Conservation (phyloP, 2,329 filamentous ascomycete species). For the Colletotrichum eremochloae region DNA sequence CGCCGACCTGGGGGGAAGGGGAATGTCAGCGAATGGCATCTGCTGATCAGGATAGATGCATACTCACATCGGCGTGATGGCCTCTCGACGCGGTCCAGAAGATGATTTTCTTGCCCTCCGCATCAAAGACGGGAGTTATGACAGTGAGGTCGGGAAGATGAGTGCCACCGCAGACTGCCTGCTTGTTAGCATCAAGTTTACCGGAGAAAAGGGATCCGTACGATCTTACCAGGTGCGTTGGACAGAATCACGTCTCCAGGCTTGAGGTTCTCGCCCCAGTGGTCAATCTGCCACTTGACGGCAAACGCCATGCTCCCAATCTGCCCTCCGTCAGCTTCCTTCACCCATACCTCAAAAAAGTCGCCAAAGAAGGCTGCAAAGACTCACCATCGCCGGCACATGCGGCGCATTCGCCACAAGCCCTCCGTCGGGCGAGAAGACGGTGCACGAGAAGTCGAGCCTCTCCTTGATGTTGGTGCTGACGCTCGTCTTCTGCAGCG, state of each 20-base stretch:
- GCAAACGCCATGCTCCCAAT: constrained; percentile 85
- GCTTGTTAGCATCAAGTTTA: not conserved
- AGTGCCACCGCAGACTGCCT: constrained; percentile 52
- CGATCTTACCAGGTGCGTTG: constrained; percentile 45
- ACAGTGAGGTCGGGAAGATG: constrained; percentile 57
- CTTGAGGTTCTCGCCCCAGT: constrained; percentile 65
- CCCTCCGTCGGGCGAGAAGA: constrained; percentile 81
- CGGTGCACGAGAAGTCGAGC: constrained; percentile 83
- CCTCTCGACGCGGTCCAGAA: constrained; percentile 75
- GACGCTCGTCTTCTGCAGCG: constrained; percentile 83
- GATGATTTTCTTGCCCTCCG: constrained; percentile 55
- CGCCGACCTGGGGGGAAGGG: constrained; percentile 65
- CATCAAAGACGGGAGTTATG: constrained; percentile 53
- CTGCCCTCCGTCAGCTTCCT: constrained; percentile 3
- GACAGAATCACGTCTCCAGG: constrained; percentile 54
- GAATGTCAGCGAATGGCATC: not conserved
- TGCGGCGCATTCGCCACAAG: constrained; percentile 83
- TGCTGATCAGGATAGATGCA: too few species aligned
- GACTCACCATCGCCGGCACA: constrained; percentile 73
- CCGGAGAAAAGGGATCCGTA: too few species aligned
- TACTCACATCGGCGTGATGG: constrained; percentile 75
- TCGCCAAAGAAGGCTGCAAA: not conserved
- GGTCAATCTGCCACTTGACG: constrained; percentile 73
- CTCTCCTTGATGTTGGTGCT: constrained; percentile 86
- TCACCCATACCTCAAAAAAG: accelerated